These are phyloP conservation scores for Allomyces macrogynus DNA, from an alignment of 192 early-diverging fungal genomes.

Conservation along the genomic window DNA sequence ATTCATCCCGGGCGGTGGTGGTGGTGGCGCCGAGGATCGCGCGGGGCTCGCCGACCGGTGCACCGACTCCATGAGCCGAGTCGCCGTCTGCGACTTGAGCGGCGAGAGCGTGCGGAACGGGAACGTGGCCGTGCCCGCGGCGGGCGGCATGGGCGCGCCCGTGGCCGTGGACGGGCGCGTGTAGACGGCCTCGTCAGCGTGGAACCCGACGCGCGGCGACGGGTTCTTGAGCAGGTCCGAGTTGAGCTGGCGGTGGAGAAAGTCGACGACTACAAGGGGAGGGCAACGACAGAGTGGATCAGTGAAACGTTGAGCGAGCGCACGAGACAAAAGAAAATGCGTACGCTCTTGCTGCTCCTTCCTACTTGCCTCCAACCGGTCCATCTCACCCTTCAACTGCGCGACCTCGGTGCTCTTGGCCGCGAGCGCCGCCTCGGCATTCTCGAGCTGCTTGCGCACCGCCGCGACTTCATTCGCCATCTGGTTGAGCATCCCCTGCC, in stretches of 20 bases:
- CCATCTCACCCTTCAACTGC: background rate
- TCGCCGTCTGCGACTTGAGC: background rate
- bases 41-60: background rate
- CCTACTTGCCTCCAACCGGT: background rate
- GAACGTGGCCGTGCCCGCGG: background rate
- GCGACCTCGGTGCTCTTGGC: background rate
- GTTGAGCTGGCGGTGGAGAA: too few species aligned
- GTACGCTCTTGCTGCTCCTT: background rate
- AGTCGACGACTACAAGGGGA: background rate
- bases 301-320: too few species aligned
- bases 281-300: background rate
- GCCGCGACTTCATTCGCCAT: slow-evolving; percentile 18
- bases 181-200: too few species aligned
- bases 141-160: too few species aligned
- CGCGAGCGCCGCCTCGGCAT: background rate
- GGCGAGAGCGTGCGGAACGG: background rate
- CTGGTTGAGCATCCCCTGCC: slow-evolving; percentile 11
- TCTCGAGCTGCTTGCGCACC: slow-evolving; percentile 9
- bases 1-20: background rate
- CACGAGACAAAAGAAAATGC: background rate
- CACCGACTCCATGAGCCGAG: background rate
- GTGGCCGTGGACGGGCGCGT: too few species aligned
- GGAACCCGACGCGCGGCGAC: too few species aligned
- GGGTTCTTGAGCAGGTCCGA: too few species aligned
- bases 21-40: background rate